These are phyloP conservation scores for Strobilomyces echinocephalus DNA, from an alignment of 768 basidiomycete genomes.

Conservation along the genomic window DNA sequence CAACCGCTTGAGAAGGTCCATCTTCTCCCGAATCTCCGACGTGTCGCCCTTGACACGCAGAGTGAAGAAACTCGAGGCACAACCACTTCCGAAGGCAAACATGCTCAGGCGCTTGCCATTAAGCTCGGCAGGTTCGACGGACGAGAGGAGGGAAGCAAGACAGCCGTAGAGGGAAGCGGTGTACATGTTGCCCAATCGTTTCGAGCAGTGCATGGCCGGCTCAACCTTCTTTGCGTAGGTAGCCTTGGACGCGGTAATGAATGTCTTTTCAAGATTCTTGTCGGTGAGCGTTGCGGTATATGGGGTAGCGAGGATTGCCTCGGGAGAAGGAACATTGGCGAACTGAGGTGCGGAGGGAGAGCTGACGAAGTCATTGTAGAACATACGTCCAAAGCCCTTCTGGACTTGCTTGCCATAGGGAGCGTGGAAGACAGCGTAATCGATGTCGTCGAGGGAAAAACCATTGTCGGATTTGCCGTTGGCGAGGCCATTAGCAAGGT, in stretches of 20 bases:
- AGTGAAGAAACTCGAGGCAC: slow-evolving; percentile 92
- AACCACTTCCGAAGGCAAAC: slow-evolving; percentile 96
- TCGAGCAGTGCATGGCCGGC: slow-evolving; percentile 81
- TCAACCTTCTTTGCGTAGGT: slow-evolving; percentile 72
- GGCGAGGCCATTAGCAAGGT: slow-evolving; percentile 32
- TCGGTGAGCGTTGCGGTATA: slow-evolving; percentile 80
- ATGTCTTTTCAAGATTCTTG: slow-evolving; percentile 93
- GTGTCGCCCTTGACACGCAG: slow-evolving; percentile 86
- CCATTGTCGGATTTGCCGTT: slow-evolving; percentile 29
- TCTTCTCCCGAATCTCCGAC: slow-evolving; percentile 69
- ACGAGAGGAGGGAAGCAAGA: slow-evolving; percentile 79
- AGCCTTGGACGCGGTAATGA: slow-evolving; percentile 73
- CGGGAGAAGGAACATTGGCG: slow-evolving; percentile 65
- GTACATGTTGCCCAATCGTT: slow-evolving; percentile 97
- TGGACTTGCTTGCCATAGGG: slow-evolving; percentile 99
- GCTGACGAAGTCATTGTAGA: slow-evolving; percentile 88
- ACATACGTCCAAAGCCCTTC: slow-evolving; percentile 90
- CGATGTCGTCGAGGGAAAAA: slow-evolving; percentile 79
- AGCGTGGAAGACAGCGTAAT: slow-evolving; percentile 94
- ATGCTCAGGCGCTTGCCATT: slow-evolving; percentile 82
- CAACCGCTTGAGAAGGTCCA: slow-evolving; percentile 76
- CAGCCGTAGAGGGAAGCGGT: slow-evolving; percentile 95
- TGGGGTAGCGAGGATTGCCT: slow-evolving; percentile 60
- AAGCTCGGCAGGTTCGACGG: slow-evolving; percentile 64
- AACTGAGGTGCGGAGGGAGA: slow-evolving; percentile 67